phyloP scores from a whole-genome alignment of 805 yeast species.

The Ogataea ramenticola region DNA sequence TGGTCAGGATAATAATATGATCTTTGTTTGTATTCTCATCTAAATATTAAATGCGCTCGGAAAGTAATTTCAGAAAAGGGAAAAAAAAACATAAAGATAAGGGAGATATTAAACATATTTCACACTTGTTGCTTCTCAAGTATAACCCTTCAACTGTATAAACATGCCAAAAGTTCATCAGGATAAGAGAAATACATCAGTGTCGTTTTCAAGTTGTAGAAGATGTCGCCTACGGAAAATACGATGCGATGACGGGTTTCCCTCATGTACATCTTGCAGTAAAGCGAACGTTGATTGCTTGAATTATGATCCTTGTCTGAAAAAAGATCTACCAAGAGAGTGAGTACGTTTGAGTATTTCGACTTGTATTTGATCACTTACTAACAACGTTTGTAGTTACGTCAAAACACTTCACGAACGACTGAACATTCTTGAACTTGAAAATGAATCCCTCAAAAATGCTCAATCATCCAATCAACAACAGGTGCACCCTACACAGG shows the following conservation, averaged over 20 bases:
- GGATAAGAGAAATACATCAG: neutral
- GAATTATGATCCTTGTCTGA: neutral
- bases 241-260: neutral
- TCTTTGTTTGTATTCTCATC: no score
- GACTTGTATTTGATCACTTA: neutral
- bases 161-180: neutral
- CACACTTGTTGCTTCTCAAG: no score
- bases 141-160: no score
- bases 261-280: neutral
- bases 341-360: neutral
- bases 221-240: neutral
- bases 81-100: no score
- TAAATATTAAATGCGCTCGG: no score
- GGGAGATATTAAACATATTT: no score
- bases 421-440: neutral
- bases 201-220: neutral
- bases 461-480: neutral
- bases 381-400: neutral
- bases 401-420: neutral
- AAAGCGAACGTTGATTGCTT: neutral
- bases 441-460: neutral
- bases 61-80: no score
- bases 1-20: no score
- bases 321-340: neutral
- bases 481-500: no score